Conservation (phyloP, 352 stramenopile species). For the Phytophthora hibernalis region DNA sequence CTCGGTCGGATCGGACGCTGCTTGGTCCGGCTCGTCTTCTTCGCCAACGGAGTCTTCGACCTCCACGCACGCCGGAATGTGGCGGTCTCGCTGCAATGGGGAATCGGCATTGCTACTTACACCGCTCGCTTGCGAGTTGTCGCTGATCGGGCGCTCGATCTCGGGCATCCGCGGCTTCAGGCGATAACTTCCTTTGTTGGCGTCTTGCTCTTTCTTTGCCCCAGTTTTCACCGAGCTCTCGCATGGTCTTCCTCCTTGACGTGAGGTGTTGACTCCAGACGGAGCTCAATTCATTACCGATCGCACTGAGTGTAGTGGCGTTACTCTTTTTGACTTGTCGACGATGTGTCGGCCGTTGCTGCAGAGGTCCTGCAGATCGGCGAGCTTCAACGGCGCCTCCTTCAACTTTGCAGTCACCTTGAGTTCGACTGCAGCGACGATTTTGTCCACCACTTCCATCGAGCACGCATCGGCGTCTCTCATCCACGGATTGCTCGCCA, state of each 20-base stretch:
- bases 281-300: conserved; percentile 5
- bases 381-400: conserved; percentile 51
- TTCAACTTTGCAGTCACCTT: conserved; percentile 49
- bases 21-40: conserved; percentile 22
- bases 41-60: conserved; percentile 15
- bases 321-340: conserved; percentile 10
- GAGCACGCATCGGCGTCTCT: conserved; percentile 41
- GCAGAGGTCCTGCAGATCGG: conserved; percentile 52
- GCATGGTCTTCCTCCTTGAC: conserved; percentile 31
- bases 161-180: conserved; percentile 39
- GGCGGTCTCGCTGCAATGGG: not conserved
- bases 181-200: conserved; percentile 16
- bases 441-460: conserved; percentile 45
- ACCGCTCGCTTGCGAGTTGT: conserved; percentile 29
- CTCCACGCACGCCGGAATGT: not conserved
- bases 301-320: conserved; percentile 1
- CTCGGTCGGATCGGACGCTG: conserved; percentile 19
- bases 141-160: conserved; percentile 21
- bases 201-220: conserved; percentile 5
- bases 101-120: conserved; percentile 28
- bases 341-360: conserved; percentile 51
- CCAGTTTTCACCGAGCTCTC: conserved; percentile 27
- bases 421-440: conserved; percentile 52
- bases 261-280: conserved; percentile 36
- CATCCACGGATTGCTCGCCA: conserved; percentile 44